phyloP scores from a whole-genome alignment of 1,284 basidiomycete genomes.

The Coniophora puteana region DNA sequence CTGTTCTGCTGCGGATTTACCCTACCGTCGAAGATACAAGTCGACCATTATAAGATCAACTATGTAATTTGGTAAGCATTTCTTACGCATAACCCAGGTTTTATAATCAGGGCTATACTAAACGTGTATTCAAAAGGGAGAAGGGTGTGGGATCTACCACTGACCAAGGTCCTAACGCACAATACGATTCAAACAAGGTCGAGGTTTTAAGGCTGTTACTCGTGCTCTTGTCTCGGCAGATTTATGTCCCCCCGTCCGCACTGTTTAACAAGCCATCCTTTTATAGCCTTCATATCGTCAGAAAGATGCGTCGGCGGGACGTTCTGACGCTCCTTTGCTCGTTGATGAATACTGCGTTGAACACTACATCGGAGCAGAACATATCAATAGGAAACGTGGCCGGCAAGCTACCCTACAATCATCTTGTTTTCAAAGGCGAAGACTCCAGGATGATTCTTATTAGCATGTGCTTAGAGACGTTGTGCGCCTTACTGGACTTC shows the following conservation, averaged over 20 bases:
- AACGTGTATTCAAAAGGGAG: conserved; percentile 64
- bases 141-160: conserved; percentile 84
- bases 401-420: conserved; percentile 80
- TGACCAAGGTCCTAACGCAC: conserved; percentile 62
- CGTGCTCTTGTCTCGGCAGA: conserved; percentile 82
- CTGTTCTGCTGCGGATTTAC: conserved; percentile 92
- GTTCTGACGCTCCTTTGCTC: conserved; percentile 89
- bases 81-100: conserved; percentile 6
- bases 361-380: conserved; percentile 46
- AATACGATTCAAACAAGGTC: conserved; percentile 77
- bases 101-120: neutral
- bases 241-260: conserved; percentile 72
- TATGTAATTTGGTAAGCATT: conserved; percentile 73
- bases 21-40: conserved; percentile 72
- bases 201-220: conserved; percentile 86
- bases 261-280: conserved; percentile 69
- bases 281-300: conserved; percentile 75
- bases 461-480: conserved; percentile 67
- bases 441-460: conserved; percentile 72
- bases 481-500: conserved; percentile 80
- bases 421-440: conserved; percentile 85
- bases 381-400: conserved; percentile 60
- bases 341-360: conserved; percentile 85
- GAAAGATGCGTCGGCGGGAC: conserved; percentile 74
- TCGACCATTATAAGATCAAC: conserved; percentile 83